phyloP scores from a whole-genome alignment of 306 rosid species.

The Trifolium subterraneum region DNA sequence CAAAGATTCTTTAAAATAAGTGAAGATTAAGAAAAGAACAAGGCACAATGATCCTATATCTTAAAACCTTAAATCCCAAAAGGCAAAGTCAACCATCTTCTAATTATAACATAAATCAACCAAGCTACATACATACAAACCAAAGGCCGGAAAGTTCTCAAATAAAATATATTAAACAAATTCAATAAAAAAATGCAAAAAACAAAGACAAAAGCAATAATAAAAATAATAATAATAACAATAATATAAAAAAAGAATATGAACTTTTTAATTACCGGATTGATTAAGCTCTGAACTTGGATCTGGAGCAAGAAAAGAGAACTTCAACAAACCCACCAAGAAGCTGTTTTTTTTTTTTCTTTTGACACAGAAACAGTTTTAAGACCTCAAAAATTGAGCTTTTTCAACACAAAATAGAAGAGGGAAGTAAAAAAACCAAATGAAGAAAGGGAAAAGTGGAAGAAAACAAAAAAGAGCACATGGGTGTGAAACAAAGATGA shows the following conservation, averaged over 20 bases:
- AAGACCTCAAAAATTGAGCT: slow-evolving; percentile 52
- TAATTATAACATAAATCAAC: slow-evolving; percentile 36
- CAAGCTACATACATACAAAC: slow-evolving; percentile 38
- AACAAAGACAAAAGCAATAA: slow-evolving; percentile 8
- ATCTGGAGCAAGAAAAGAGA: slow-evolving; percentile 63
- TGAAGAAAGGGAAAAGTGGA: slow-evolving; percentile 42
- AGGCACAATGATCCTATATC: slow-evolving; percentile 25
- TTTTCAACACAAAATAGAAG: slow-evolving; percentile 26
- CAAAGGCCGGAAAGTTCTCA: slow-evolving; percentile 45
- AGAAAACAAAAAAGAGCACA: slow-evolving; percentile 65
- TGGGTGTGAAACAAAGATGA: slow-evolving; percentile 60
- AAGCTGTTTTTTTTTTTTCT: slow-evolving; percentile 30
- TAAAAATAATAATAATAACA: not conserved
- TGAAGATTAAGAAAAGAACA: slow-evolving; percentile 45
- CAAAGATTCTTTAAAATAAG: slow-evolving; percentile 30
- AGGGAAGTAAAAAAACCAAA: slow-evolving; percentile 32
- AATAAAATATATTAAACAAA: slow-evolving; percentile 23
- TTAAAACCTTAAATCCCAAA: slow-evolving; percentile 40
- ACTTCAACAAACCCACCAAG: slow-evolving; percentile 36
- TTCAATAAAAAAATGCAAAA: slow-evolving; percentile 34
- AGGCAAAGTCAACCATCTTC: slow-evolving; percentile 38
- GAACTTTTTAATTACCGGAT: slow-evolving; percentile 53
- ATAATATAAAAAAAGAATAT: slow-evolving; percentile 13
- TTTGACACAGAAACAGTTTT: slow-evolving; percentile 23
- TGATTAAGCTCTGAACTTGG: slow-evolving; percentile 47